Evolutionary conservation across 768 basidiomycete genomes (phyloP).

Genomic region (Lactarius deliciosus): DNA sequence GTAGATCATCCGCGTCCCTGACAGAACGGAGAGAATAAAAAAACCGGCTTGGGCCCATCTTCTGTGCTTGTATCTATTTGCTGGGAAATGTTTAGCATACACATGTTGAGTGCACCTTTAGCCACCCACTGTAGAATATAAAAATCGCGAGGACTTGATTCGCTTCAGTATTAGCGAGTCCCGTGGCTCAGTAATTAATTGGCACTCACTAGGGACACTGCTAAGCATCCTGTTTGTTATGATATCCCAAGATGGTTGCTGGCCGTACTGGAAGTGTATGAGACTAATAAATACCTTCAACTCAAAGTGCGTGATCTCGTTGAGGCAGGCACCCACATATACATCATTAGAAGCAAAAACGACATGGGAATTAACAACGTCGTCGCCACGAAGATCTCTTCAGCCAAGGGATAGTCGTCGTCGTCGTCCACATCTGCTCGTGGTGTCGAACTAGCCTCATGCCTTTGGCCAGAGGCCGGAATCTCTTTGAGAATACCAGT

Average conservation of each 20-base stretch:
- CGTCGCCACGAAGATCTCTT: conserved; percentile 68
- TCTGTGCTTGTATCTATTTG: conserved; percentile 61
- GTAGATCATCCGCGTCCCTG: conserved; percentile 69
- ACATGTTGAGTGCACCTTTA: neutral
- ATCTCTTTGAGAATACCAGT: conserved; percentile 44
- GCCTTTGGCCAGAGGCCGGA: conserved; percentile 13
- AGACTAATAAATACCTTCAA: conserved; percentile 45
- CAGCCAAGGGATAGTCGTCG: conserved; percentile 47
- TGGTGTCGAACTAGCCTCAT: conserved; percentile 4
- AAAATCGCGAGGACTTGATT: conserved; percentile 66
- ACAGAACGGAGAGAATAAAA: conserved; percentile 54
- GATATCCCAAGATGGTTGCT: conserved; percentile 48
- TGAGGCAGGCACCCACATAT: conserved; percentile 59
- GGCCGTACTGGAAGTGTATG: conserved; percentile 76
- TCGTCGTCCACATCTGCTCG: conserved; percentile 34
- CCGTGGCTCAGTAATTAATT: neutral
- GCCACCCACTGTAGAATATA: conserved; percentile 64
- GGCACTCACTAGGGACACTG: conserved; percentile 66
- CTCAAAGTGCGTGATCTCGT: neutral
- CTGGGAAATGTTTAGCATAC: conserved; percentile 40
- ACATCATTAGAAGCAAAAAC: conserved; percentile 77
- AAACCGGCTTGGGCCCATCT: conserved; percentile 54
- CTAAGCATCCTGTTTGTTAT: conserved; percentile 58
- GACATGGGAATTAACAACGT: conserved; percentile 71
- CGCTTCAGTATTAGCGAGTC: neutral